A percentile compares a stretch with the other conserved stretches of the same genome.
phyloP scores from a whole-genome alignment of 768 basidiomycete genomes.

The Trametes meyenii region DNA sequence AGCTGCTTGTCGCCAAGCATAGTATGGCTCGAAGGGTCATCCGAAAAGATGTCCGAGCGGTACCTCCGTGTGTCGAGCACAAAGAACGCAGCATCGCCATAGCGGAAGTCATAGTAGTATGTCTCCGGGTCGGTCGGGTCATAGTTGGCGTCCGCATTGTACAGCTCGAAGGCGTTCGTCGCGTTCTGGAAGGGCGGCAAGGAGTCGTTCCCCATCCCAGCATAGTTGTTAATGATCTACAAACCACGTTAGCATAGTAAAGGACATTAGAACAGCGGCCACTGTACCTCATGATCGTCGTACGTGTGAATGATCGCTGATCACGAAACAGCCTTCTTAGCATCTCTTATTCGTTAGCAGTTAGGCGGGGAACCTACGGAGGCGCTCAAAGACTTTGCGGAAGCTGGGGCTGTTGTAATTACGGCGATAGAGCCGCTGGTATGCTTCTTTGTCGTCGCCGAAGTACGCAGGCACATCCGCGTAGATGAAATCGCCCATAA shows the following conservation, averaged over 20 bases:
- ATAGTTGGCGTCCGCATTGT: conserved; percentile 67
- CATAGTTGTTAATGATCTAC: conserved; percentile 68
- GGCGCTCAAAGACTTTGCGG: conserved; percentile 64
- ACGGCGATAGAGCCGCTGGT: conserved; percentile 66
- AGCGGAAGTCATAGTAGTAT: conserved; percentile 62
- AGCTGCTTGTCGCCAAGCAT: conserved; percentile 76
- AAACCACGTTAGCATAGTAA: conserved; percentile 13
- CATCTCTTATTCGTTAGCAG: not conserved
- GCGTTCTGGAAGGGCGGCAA: conserved; percentile 60
- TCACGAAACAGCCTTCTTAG: not conserved
- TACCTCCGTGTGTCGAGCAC: conserved; percentile 74
- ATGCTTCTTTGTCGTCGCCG: conserved; percentile 60
- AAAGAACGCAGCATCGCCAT: conserved; percentile 75
- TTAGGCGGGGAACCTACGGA: conserved; percentile 53
- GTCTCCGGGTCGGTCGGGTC: conserved; percentile 48
- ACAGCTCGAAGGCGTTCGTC: conserved; percentile 52
- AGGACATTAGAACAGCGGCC: not conserved
- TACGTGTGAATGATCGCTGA: conserved; percentile 69
- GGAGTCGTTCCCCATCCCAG: conserved; percentile 57
- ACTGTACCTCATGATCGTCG: conserved; percentile 69
- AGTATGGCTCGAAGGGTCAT: conserved; percentile 46
- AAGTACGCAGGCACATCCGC: conserved; percentile 69
- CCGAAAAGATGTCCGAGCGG: conserved; percentile 46
- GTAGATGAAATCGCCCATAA: conserved; percentile 79
- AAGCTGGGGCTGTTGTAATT: conserved; percentile 68